phyloP scores from a whole-genome alignment of 371 early-diverging fungal genomes.

The Mortierella sp. region DNA sequence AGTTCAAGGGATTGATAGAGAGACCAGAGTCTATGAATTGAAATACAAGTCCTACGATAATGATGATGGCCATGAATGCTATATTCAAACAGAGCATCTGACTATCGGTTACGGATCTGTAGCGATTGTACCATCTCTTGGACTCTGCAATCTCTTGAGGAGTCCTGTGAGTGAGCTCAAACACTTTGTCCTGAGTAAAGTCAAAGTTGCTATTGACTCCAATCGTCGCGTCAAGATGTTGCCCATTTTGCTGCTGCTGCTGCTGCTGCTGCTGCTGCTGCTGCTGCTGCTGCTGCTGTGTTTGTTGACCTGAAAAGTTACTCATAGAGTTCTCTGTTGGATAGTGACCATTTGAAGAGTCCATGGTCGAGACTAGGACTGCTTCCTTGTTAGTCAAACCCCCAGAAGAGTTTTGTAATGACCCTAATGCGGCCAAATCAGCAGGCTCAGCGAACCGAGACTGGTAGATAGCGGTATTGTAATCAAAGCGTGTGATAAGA shows the following conservation, averaged over 20 bases:
- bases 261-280: neutral
- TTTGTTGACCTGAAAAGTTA: neutral
- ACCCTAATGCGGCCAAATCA: constrained; percentile 21
- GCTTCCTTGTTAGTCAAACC: neutral
- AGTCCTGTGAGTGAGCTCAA: constrained; percentile 20
- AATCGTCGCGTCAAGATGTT: neutral
- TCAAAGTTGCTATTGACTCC: neutral
- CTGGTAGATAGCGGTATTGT: constrained; percentile 43
- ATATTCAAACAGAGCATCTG: constrained; percentile 28
- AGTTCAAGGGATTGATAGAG: constrained; percentile 12
- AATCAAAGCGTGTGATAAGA: constrained; percentile 42
- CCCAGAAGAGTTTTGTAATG: neutral
- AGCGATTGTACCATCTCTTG: constrained; percentile 52
- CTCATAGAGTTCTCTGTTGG: neutral
- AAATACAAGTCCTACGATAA: constrained; percentile 10
- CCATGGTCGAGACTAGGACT: neutral
- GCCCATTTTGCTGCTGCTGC: neutral
- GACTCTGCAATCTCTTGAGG: constrained; percentile 26
- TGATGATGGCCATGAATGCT: constrained; percentile 11
- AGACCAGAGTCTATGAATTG: constrained; percentile 7
- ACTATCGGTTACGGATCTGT: constrained; percentile 33
- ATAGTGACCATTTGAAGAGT: neutral
- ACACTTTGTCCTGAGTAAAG: constrained; percentile 3
- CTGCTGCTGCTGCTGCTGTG: neutral
- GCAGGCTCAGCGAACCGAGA: constrained; percentile 43